Evolutionary conservation across 2,329 filamentous ascomycete genomes (phyloP).

Genomic region (Lachnum nothofagi): DNA sequence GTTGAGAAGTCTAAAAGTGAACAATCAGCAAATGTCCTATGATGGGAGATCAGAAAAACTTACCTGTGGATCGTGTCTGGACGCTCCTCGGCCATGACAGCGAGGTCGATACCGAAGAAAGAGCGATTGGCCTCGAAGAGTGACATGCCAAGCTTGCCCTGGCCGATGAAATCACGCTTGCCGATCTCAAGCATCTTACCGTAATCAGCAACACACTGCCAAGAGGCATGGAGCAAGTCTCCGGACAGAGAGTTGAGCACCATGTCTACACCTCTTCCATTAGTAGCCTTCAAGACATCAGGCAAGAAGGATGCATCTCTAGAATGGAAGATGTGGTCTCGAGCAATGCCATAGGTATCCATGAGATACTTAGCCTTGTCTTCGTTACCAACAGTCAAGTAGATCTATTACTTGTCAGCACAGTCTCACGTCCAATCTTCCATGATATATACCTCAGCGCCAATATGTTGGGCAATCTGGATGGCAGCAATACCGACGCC

Average conservation of each 20-base stretch:
- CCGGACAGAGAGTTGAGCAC: constrained; percentile 14
- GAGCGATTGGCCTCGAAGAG: constrained; percentile 26
- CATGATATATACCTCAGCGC: constrained; percentile 25
- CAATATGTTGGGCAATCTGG: constrained; percentile 26
- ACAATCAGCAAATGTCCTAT: neutral
- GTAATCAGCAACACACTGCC: constrained; percentile 32
- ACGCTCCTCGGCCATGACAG: constrained; percentile 6
- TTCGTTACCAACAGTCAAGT: constrained; percentile 18
- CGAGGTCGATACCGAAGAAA: constrained; percentile 23
- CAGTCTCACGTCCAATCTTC: neutral
- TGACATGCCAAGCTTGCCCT: constrained; percentile 26
- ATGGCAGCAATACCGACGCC: constrained; percentile 33
- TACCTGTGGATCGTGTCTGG: constrained; percentile 4
- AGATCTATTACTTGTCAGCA: constrained; percentile 23
- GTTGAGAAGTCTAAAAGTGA: constrained; percentile 5
- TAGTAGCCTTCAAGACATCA: constrained; percentile 19
- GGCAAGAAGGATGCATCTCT: constrained; percentile 14
- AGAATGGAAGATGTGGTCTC: constrained; percentile 1
- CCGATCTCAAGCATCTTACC: constrained; percentile 38
- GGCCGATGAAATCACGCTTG: constrained; percentile 29
- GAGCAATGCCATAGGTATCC: constrained; percentile 1
- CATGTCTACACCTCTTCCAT: constrained; percentile 25
- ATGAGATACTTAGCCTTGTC: constrained; percentile 9
- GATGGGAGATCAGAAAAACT: neutral
- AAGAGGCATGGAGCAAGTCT: constrained; percentile 23